phyloP scores from a whole-genome alignment of 495 filamentous ascomycete species.

The Lepraria neglecta region DNA sequence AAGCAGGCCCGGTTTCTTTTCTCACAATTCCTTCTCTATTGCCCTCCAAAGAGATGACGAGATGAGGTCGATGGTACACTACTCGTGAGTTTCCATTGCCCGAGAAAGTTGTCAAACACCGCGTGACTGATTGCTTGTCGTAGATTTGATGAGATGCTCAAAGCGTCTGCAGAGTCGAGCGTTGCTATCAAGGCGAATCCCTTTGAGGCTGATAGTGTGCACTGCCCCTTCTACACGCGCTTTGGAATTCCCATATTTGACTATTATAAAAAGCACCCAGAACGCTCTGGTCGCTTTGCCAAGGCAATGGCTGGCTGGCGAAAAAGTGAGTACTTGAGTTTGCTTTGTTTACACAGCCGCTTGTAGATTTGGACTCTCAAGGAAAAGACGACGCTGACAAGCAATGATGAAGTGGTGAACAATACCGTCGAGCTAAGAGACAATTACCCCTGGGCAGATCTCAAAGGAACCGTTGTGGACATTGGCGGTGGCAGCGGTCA shows the following conservation, averaged over 20 bases:
- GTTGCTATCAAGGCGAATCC: conserved; percentile 15
- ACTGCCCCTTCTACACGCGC: conserved; percentile 27
- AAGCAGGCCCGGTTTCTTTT: conserved; percentile 9
- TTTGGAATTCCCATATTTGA: conserved; percentile 27
- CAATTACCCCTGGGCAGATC: conserved; percentile 24
- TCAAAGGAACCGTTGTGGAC: conserved; percentile 33
- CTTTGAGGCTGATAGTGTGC: conserved; percentile 11
- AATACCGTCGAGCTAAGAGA: conserved; percentile 20
- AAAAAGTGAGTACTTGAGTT: conserved; percentile 13
- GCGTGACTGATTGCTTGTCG: not conserved
- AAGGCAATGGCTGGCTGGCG: conserved; percentile 29
- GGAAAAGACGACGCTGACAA: not conserved
- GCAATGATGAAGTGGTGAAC: conserved; percentile 8
- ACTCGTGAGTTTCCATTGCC: not conserved
- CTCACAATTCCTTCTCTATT: conserved; percentile 4
- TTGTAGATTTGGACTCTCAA: no score
- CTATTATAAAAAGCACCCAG: conserved; percentile 30
- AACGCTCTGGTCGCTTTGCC: conserved; percentile 23
- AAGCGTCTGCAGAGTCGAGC: conserved; percentile 26
- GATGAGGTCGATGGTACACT: not conserved
- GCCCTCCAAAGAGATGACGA: not conserved
- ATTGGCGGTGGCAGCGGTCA: conserved; percentile 36
- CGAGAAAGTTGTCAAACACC: not conserved
- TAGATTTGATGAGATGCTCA: conserved; percentile 33
- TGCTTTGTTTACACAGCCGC: no score